Evolutionary conservation across 1,139 yeast genomes (phyloP), one percentile per base, ranked within the genome.

Genomic region (Magnusiomyces clavatus): DNA sequence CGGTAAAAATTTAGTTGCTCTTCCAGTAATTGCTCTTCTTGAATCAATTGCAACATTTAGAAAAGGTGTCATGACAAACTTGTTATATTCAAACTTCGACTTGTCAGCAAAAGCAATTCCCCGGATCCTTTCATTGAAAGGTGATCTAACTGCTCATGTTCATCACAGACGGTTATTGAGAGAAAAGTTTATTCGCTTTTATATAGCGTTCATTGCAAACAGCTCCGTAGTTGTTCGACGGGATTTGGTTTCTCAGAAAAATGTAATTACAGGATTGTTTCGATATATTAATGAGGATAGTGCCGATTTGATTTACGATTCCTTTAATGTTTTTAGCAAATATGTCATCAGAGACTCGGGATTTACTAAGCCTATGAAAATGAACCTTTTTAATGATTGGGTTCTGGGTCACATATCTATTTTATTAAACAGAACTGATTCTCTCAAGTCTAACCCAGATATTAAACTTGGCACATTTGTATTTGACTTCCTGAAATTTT

Each of bases 381-480:
- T 88, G 59, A 80, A 81, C 57, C 77, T 89, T 17, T 77, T 90
- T 61, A 88, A 86, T 61, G 97, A 90, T 61, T 80, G 86, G 73
- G 79, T 84, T 35, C 65, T 89, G 58, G 75, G 76, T 39, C 81
- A 81, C 53, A 61, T 86, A 39, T 78, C 80, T 40, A 74, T 77
- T 3, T 64, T 86, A 1, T 81, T 81, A 54, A 64, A 72, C 31
- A 69, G 76, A 36, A 52, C 70, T 2, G 72, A 59, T 16, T 47
- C 50, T 6, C 67, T 72, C 0, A 64, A 66, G 8, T 24, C 31
- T 8, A 62, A 59, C 1, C 61, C 64, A 6, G 46, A 43, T 16
- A 35, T 14, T 4, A 46, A 24, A 6, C n/a, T 54, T 19, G 54
- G 54, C 11, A 46, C 51, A 5, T 34, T 50, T 19, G 73, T 81